Base-by-base conservation (phyloP, 441 rosid genomes). In the Adansonia madagascariensis region DNA sequence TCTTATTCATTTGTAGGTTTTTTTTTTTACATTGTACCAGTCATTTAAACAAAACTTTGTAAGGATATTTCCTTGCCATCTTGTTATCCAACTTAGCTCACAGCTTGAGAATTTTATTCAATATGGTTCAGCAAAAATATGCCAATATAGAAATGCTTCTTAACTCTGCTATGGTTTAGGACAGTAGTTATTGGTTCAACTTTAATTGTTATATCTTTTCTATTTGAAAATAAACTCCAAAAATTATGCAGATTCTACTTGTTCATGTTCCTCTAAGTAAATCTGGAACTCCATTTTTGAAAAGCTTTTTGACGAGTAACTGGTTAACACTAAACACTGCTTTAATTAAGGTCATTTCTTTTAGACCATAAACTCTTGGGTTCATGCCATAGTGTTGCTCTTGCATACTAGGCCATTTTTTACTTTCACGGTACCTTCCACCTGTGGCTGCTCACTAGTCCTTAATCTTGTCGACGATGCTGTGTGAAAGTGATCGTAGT, bases 111-210 rank as follows among this genome's bases (percentile, higher is more conserved):
- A n/a, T 39, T 35, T 53, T 41, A 5, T 27, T 72, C 62, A n/a
- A 27, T 8, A 9, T 55, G 35, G 24, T 53, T 72, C 27, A 44
- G 53, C 52, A 10, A 66, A 65, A 66, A 66, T 44, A 10, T 66
- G 53, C 31, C 31, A 10, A 44, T 18, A 9, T 43, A 22, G 71
- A 17, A 27, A 43, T 66, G 6, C 27, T 17, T 71, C 24, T 35
- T 71, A 41, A 53, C 50, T 18, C 50, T 31, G 70, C 61, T 50
- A 22, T 75, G 47, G 41, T 64, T 50, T 14, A 63, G 70, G 57
- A n/a, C 12, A 17, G 49, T 18, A 17, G 8, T 35, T 50, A 43
- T 6, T 8, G 41, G 18, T 47, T 47, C 59, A 20, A 41, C 18
- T 20, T 24, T 69, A 44, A 66, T 9, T 18, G 15, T 24, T n/a